phyloP scores from a whole-genome alignment of 768 basidiomycete genomes.

The Tricholoma furcatifolium region DNA sequence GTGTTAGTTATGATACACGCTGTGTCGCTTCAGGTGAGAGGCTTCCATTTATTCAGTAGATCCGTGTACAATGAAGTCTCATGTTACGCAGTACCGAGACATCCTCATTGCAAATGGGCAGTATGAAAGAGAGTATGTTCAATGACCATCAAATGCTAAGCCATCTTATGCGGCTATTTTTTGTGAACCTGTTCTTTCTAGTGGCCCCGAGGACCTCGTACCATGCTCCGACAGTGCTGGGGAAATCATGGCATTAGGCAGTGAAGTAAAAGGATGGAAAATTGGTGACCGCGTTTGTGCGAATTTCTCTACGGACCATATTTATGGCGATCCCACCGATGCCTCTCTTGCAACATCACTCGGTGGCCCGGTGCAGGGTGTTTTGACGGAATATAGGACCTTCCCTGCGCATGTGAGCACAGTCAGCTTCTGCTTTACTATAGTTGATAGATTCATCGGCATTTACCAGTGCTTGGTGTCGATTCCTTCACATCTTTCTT shows the following conservation, averaged over 20 bases:
- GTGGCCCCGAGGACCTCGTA: slow-evolving; percentile 24
- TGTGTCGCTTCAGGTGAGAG: slow-evolving; percentile 49
- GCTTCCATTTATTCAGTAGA: too few relatives aligned
- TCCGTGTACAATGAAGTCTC: too few relatives aligned
- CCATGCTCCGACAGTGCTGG: slow-evolving; percentile 56
- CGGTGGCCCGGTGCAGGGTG: slow-evolving; percentile 50
- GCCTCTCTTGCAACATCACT: slow-evolving; percentile 35
- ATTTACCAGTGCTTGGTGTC: slow-evolving; percentile 42
- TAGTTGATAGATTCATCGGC: too few relatives aligned
- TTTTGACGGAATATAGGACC: slow-evolving; percentile 51
- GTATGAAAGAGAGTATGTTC: slow-evolving; percentile 35
- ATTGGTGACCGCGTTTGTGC: slow-evolving; percentile 56
- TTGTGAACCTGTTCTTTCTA: background rate
- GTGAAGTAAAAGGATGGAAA: slow-evolving; percentile 46
- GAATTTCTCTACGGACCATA: slow-evolving; percentile 48
- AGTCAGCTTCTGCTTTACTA: background rate
- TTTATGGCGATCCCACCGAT: slow-evolving; percentile 40
- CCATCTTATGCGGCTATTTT: background rate
- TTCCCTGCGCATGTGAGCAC: slow-evolving; percentile 41
- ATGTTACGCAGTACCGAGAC: slow-evolving; percentile 44
- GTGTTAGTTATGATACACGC: slow-evolving; percentile 57
- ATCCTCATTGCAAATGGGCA: slow-evolving; percentile 36
- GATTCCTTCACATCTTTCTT: slow-evolving; percentile 56
- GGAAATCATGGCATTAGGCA: slow-evolving; percentile 48
- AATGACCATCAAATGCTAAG: background rate